These are phyloP conservation scores for Vaccinium macrocarpon DNA, from an alignment of 148 eudicot genomes.

Conservation along the genomic window DNA sequence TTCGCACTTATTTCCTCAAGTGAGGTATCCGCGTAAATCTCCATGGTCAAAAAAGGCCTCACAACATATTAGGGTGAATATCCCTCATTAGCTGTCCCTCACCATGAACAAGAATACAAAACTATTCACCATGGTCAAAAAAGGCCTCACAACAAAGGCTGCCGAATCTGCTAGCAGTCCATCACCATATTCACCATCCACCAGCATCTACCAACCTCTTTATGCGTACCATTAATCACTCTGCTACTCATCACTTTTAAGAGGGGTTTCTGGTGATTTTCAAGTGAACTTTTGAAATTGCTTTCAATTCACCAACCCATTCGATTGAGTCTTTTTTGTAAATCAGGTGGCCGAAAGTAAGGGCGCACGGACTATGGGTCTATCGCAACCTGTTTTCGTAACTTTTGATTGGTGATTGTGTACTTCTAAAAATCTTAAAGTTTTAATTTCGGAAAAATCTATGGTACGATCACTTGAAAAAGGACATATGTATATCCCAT, in stretches of 20 bases:
- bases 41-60: background rate
- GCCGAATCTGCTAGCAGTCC: slow-evolving; percentile 2
- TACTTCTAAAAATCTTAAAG: no score
- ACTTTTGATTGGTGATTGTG: no score
- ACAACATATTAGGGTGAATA: background rate
- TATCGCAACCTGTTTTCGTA: no score
- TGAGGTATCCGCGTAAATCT: background rate
- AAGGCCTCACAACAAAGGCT: no score
- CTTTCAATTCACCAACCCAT: background rate
- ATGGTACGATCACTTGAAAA: no score
- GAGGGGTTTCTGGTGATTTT: background rate
- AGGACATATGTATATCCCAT: no score
- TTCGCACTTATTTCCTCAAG: background rate
- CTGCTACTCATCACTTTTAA: background rate
- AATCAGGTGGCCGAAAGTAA: slow-evolving; percentile 19
- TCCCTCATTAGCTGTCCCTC: background rate
- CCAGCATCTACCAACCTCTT: slow-evolving; percentile 16
- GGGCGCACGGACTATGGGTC: background rate
- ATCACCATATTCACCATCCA: background rate
- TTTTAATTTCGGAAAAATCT: no score
- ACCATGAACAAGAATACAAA: background rate
- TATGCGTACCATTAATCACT: background rate
- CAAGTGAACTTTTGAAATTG: background rate
- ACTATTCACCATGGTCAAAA: no score
- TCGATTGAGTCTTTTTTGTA: background rate